Conservation (phyloP, 192 early-diverging fungal genomes). For the Polychytrium aggregatum region DNA sequence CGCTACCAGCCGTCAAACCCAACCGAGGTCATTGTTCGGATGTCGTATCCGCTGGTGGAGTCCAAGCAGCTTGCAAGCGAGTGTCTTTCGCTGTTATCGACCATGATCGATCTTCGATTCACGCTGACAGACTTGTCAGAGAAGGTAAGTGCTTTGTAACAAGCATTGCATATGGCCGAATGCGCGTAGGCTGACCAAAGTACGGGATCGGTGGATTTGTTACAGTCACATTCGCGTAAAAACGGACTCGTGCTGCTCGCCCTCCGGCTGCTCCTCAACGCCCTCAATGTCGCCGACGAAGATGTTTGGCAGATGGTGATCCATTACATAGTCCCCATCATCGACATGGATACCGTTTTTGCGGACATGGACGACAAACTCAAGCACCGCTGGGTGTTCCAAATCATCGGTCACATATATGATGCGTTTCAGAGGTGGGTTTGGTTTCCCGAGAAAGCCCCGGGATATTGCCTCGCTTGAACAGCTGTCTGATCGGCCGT, state of each 20-base stretch:
- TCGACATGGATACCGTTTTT: slow-evolving; percentile 22
- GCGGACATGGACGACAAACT: slow-evolving; percentile 10
- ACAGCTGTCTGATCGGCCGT: too few relatives aligned
- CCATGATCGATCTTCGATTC: slow-evolving; percentile 20
- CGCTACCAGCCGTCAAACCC: too few relatives aligned
- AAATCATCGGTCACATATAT: slow-evolving; percentile 23
- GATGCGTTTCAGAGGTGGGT: slow-evolving; percentile 21
- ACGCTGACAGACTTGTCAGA: slow-evolving; percentile 17
- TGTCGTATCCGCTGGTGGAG: slow-evolving; percentile 30
- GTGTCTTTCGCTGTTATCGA: slow-evolving; percentile 16
- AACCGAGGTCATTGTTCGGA: slow-evolving; percentile 11
- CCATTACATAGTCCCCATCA: slow-evolving; percentile 20
- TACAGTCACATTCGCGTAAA: slow-evolving; percentile 17
- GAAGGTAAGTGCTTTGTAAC: slow-evolving; percentile 16
- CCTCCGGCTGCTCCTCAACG: slow-evolving; percentile 25
- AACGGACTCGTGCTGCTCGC: slow-evolving; percentile 24
- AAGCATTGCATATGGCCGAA: too few relatives aligned
- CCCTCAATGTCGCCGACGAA: slow-evolving; percentile 17
- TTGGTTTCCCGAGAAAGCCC: too few relatives aligned
- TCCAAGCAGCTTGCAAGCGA: slow-evolving; percentile 23
- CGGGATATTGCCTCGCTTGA: too few relatives aligned
- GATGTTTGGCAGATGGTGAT: slow-evolving; percentile 18
- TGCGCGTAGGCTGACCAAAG: too few relatives aligned
- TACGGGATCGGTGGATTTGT: neutral
- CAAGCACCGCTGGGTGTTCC: slow-evolving; percentile 9